Conservation (phyloP, 1,139 yeast species). For the Torulaspora pretoriensis region DNA sequence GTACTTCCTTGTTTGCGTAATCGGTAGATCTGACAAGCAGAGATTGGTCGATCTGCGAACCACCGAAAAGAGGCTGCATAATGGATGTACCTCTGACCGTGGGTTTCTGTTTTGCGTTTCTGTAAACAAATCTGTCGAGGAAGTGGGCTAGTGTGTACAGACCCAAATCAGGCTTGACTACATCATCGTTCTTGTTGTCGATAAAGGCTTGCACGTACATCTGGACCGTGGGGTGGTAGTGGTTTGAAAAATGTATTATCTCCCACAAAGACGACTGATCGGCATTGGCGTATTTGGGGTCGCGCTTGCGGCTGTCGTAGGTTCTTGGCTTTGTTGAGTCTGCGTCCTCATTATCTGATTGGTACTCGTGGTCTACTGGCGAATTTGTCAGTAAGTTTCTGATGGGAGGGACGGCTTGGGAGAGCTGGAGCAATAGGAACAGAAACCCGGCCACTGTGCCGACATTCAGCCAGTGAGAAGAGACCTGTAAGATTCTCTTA, state of each 20-base stretch:
- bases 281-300: constrained; percentile 85
- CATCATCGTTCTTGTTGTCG: constrained; percentile 43
- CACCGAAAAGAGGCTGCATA: constrained; percentile 92
- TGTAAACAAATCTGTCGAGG: constrained; percentile 91
- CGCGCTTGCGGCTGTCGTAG: constrained; percentile 89
- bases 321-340: constrained; percentile 28
- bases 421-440: constrained; percentile 67
- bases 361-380: constrained; percentile 38
- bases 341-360: constrained; percentile 36
- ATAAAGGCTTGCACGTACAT: constrained; percentile 69
- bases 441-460: constrained; percentile 93
- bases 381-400: constrained; percentile 47
- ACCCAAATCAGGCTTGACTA: constrained; percentile 79
- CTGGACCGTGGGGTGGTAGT: constrained; percentile 89
- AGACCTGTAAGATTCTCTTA: constrained; percentile 81
- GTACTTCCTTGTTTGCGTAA: constrained; percentile 44
- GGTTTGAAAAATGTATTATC: constrained; percentile 62
- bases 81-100: constrained; percentile 77
- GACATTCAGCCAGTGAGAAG: constrained; percentile 78
- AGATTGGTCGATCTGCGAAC: constrained; percentile 70
- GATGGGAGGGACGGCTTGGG: constrained; percentile 48
- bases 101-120: constrained; percentile 79
- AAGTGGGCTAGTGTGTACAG: constrained; percentile 84
- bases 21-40: constrained; percentile 68
- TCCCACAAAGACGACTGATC: constrained; percentile 85